phyloP scores from a whole-genome alignment of 192 early-diverging fungal genomes.

The Coemansia umbellata region DNA sequence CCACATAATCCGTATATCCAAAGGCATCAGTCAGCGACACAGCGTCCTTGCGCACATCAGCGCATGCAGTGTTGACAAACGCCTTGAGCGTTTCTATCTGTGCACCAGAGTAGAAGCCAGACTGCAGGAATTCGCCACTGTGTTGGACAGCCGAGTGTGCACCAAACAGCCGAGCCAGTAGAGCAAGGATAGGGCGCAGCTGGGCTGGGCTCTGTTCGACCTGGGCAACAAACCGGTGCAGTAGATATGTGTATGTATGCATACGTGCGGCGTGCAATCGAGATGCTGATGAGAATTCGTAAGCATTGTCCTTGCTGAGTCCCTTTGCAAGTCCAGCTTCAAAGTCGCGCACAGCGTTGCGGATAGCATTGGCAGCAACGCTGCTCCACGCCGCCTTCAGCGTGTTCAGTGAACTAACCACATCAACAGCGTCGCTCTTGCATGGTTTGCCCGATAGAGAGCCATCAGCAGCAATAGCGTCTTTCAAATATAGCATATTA shows the following conservation, averaged over 20 bases:
- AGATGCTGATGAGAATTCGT: constrained; percentile 82
- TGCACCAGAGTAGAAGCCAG: constrained; percentile 69
- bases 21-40: constrained; percentile 85
- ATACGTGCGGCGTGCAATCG: constrained; percentile 79
- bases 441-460: constrained; percentile 6
- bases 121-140: constrained; percentile 82
- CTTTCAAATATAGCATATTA: constrained; percentile 74
- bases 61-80: constrained; percentile 63
- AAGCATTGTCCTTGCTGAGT: constrained; percentile 72
- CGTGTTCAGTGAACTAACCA: constrained; percentile 53
- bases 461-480: constrained; percentile 48
- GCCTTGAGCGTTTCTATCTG: constrained; percentile 69
- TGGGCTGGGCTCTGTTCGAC: constrained; percentile 61
- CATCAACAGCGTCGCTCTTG: constrained; percentile 22
- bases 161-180: constrained; percentile 78
- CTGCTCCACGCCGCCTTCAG: constrained; percentile 77
- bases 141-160: constrained; percentile 78
- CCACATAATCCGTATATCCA: constrained; percentile 82
- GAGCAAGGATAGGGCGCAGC: constrained; percentile 59
- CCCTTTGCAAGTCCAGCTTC: constrained; percentile 61
- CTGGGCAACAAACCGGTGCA: constrained; percentile 78
- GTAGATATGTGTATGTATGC: constrained; percentile 81
- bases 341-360: constrained; percentile 78
- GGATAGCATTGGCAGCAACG: constrained; percentile 78
- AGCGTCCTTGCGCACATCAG: constrained; percentile 70